phyloP scores from a whole-genome alignment of 164 flowering plant genomes.

The Liriodendron chinense region DNA sequence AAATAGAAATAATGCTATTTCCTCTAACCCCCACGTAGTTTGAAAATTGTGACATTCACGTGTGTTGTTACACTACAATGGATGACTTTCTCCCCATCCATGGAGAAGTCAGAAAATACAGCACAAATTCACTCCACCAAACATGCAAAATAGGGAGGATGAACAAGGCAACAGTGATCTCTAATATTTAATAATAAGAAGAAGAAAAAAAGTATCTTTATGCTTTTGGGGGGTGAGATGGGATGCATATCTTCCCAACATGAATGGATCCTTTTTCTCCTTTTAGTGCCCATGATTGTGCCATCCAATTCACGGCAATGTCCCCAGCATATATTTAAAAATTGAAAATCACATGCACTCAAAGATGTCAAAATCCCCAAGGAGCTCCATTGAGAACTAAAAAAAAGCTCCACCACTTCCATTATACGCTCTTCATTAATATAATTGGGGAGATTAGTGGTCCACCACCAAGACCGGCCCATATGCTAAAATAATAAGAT shows the following conservation, averaged over 20 bases:
- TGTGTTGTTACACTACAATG: background rate
- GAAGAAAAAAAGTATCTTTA: background rate
- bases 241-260: background rate
- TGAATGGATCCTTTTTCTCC: slow-evolving; percentile 9
- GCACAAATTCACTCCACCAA: background rate
- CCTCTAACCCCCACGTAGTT: background rate
- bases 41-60: background rate
- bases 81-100: background rate
- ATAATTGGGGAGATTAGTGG: slow-evolving; percentile 1
- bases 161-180: background rate
- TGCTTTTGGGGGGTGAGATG: background rate
- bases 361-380: background rate
- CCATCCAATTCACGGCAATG: slow-evolving; percentile 2
- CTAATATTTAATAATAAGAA: background rate
- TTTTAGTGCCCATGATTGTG: slow-evolving; percentile 17
- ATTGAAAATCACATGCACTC: background rate
- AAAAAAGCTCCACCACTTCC: slow-evolving; percentile 6
- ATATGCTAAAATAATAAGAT: too few relatives aligned
- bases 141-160: background rate
- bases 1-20: background rate
- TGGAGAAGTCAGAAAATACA: background rate
- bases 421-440: background rate
- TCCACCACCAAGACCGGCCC: background rate
- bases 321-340: slow-evolving; percentile 2
- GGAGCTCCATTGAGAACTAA: background rate